Evolutionary conservation across 352 stramenopile genomes (phyloP), one percentile per base, ranked within the genome.

Genomic region (Blastocystis sp.): DNA sequence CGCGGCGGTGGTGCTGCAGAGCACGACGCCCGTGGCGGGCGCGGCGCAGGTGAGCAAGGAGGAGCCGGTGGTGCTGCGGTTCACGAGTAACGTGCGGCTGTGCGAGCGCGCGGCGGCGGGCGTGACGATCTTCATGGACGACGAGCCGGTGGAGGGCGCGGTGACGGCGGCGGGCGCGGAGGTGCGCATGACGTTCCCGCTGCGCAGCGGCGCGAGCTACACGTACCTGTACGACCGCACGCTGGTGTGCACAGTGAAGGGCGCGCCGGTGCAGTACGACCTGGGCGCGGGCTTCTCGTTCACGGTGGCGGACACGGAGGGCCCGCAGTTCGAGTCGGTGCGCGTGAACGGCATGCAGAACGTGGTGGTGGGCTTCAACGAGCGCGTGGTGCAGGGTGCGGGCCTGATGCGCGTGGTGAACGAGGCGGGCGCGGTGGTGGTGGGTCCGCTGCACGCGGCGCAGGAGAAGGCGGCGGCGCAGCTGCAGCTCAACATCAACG

Each of bases 281-380:
- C 64, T 81, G 48, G 71, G 71, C 38, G 64, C 71, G 4, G 64
- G 48, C 1, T 48, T 81, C 23, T 81, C 71, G 28, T 81, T 81
- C 59, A 81, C 71, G 38, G 71, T 81, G 53, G 43, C 56, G 11
- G 71, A 81, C n/a, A 81, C 71, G 41, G 71, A 81, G 56, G 71
- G 71, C 64, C 71, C 71, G 10, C 48, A 81, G 48, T 43, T 9
- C 41, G 64, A 62, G 10, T 40, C n/a, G 17, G 52, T 81, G 21
- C 48, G 28, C 21, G 71, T 81, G 45, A 65, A 10, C 34, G 28
- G 21, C 7, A 81, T 81, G 71, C 28, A 28, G 1, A 62, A 11
- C 38, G 43, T 41, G n/a, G 60, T 45, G 28, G 4, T 81, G 9
- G 48, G 60, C 10, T 81, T 81, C 71, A 81, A 81, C 43, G 71